A percentile compares a stretch with the other conserved stretches of the same genome.
Conservation (phyloP, 1,284 basidiomycete genomes). For the Trichosporon inkin region DNA sequence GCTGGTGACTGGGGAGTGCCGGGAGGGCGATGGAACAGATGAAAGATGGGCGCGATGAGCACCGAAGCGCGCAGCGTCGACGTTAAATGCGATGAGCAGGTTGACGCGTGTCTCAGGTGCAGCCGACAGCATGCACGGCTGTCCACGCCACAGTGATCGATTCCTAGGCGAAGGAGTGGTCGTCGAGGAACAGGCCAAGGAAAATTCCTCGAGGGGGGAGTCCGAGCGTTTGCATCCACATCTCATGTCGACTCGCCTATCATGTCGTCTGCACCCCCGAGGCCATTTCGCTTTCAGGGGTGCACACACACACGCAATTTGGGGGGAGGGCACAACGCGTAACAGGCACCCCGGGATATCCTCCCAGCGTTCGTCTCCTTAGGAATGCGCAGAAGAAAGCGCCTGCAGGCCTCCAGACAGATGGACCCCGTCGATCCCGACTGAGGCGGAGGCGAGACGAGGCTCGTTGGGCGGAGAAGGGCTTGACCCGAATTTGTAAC, state of each 20-base stretch:
- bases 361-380: too few relatives aligned
- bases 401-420: too few relatives aligned
- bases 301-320: neutral
- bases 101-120: neutral
- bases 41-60: constrained; percentile 6
- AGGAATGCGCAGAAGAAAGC: too few relatives aligned
- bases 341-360: neutral
- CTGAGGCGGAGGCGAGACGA: too few relatives aligned
- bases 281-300: neutral
- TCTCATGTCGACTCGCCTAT: constrained; percentile 3
- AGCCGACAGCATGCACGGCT: neutral
- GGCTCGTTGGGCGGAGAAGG: neutral
- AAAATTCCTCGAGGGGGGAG: neutral
- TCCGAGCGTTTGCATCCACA: constrained; percentile 3
- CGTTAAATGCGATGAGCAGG: constrained; percentile 1
- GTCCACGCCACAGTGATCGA: neutral
- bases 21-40: neutral
- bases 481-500: neutral
- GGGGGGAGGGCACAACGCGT: constrained; percentile 1
- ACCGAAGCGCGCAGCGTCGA: neutral
- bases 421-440: too few relatives aligned
- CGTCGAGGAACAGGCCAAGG: neutral
- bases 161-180: neutral
- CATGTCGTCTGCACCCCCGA: neutral
- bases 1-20: neutral